Evolutionary conservation across 805 yeast genomes (phyloP).

Genomic region (Candida railenensis): DNA sequence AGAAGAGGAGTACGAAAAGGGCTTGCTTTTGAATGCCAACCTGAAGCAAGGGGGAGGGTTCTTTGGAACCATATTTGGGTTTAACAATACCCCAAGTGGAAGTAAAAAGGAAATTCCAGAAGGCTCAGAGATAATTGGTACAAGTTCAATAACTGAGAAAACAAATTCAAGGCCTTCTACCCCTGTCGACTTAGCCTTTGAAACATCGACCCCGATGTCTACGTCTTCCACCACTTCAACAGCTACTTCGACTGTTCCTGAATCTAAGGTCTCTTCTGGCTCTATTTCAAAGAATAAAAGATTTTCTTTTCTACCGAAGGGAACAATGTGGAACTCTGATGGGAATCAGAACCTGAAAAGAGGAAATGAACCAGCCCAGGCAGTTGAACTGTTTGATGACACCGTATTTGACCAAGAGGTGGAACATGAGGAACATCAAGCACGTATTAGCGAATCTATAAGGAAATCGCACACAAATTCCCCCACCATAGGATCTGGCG

Average conservation of each 20-base stretch:
- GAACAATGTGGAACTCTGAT: background rate
- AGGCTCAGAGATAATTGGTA: background rate
- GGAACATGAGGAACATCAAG: background rate
- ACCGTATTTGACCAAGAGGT: background rate
- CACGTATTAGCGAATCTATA: background rate
- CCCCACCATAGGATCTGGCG: too few species aligned
- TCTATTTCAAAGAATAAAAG: constrained; percentile 1
- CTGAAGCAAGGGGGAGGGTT: constrained; percentile 4
- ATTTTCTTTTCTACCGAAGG: constrained; percentile 2
- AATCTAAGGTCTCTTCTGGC: background rate
- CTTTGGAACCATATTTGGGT: constrained; percentile 5
- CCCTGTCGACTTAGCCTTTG: background rate
- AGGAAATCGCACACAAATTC: too few species aligned
- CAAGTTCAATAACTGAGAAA: background rate
- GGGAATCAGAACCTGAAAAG: background rate
- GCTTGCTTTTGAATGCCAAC: background rate
- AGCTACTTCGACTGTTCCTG: background rate
- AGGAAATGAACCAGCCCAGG: background rate
- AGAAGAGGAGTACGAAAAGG: constrained; percentile 38
- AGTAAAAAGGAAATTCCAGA: background rate
- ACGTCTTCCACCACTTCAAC: background rate
- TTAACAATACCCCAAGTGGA: constrained; percentile 1
- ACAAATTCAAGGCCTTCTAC: background rate
- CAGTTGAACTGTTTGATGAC: background rate
- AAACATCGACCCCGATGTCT: background rate